Evolutionary conservation across 352 stramenopile genomes (phyloP), one percentile per base, ranked within the genome.

Genomic region (Globisporangium recalcitrans): DNA sequence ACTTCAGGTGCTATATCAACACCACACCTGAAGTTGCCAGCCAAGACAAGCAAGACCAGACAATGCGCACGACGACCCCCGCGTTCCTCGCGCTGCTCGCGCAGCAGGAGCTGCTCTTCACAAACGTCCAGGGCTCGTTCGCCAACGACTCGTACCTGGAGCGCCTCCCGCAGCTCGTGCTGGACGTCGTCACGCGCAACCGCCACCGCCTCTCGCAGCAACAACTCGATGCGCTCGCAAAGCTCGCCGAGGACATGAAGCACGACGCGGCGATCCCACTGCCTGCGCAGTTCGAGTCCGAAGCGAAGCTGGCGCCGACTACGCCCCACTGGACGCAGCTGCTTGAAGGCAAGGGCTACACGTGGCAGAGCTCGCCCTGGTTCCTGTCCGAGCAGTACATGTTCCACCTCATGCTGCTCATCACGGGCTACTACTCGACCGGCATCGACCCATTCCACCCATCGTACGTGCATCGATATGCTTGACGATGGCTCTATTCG

Each of bases 371-470:
- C 58, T 70, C 73, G n/a, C 77, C 82, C 27, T 90, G 80, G 78
- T 92, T 92, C 69, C 46, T 89, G 44, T 72, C 76, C 11, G 82
- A 91, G 59, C 78, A 85, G 52, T 91, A 91, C 71, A 74, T 90
- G 65, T 90, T 89, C 64, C 80, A 88, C 61, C 67, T 85, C 29
- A 66, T 92, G 21, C 62, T 90, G 26, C 54, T 90, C 29, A 59
- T 92, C 52, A 63, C 78, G 8, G 78, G 82, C 60, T 90, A 82
- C 59, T 88, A 85, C 62, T 74, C 74, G 13, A 76, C 77, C 19
- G 68, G 71, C 11, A 64, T 88, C 11, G 82, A 92, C 47, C 82
- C 82, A 14, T 92, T 89, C 69, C 76, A 86, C 54, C 72, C 76
- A 52, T 71, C 69, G 67, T 75, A 70, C 38, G 72, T 68, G 5